Conservation (phyloP, 1,139 yeast species). For the Kodamaea suecica region DNA sequence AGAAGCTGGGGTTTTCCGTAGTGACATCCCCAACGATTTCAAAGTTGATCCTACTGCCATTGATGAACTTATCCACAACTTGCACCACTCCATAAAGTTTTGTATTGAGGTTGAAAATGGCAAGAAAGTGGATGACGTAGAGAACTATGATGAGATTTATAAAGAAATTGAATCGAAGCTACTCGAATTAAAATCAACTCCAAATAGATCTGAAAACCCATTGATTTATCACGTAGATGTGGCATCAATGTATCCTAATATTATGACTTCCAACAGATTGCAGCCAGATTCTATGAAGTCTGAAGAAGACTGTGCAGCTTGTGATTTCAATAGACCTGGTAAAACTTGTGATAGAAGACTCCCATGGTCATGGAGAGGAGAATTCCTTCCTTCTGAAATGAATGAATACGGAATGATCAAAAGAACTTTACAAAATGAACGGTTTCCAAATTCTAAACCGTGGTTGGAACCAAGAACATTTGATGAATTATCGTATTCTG, state of each 20-base stretch:
- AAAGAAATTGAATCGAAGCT: conserved; percentile 54
- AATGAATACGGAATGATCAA: conserved; percentile 90
- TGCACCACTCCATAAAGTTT: conserved; percentile 75
- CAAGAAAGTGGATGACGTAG: conserved; percentile 68
- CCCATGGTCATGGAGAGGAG: conserved; percentile 99
- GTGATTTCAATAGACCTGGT: conserved; percentile 96
- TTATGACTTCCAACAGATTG: conserved; percentile 94
- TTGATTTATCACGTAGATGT: conserved; percentile 96
- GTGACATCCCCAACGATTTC: conserved; percentile 77
- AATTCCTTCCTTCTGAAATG: conserved; percentile 85
- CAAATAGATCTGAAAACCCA: conserved; percentile 73
- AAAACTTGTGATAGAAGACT: conserved; percentile 87
- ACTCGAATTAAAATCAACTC: conserved; percentile 55
- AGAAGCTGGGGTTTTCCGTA: conserved; percentile 96
- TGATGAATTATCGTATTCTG: conserved; percentile 72
- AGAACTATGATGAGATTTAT: conserved; percentile 73
- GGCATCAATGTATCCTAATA: conserved; percentile 98
- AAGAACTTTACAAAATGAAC: conserved; percentile 75
- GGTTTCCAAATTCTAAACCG: conserved; percentile 63
- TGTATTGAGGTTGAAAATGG: conserved; percentile 82
- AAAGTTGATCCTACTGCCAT: conserved; percentile 77
- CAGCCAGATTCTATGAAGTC: conserved; percentile 98
- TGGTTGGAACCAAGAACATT: conserved; percentile 58
- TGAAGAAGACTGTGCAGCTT: conserved; percentile 94
- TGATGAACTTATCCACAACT: conserved; percentile 71